Evolutionary conservation across 176 grass and related monocot species (phyloP).

Genomic region (Canna indica): DNA sequence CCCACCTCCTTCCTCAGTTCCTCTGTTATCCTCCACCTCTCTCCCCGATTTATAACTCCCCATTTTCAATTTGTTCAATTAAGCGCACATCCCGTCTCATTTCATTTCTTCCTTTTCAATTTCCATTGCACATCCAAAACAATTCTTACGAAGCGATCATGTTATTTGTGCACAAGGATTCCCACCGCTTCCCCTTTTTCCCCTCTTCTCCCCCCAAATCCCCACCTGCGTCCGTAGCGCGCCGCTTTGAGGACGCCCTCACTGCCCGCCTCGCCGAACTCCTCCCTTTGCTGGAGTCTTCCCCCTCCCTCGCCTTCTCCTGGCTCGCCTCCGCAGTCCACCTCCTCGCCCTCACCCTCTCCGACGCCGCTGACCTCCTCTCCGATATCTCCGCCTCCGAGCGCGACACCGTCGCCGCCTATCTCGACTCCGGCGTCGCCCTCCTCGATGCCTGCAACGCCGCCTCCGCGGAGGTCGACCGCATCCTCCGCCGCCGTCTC

Average conservation of each 20-base stretch:
- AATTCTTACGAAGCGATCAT: not conserved
- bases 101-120: too few species aligned
- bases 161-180: not conserved
- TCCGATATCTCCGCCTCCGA: constrained; percentile 2
- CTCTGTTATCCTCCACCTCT: too few species aligned
- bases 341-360: constrained; percentile 3
- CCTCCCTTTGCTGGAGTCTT: constrained; percentile 38
- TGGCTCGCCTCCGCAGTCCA: constrained; percentile 17
- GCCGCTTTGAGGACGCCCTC: constrained; percentile 23
- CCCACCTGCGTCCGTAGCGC: constrained; percentile 22
- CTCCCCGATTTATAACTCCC: too few species aligned
- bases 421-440: constrained; percentile 37
- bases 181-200: constrained; percentile 17
- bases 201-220: constrained; percentile 29
- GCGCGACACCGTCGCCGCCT: constrained; percentile 4
- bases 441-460: constrained; percentile 71
- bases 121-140: too few species aligned
- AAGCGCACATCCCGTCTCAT: too few species aligned
- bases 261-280: constrained; percentile 29
- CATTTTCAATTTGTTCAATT: too few species aligned
- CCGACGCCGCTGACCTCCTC: constrained; percentile 28
- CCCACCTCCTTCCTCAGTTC: too few species aligned
- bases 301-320: constrained; percentile 4
- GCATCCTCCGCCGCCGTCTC: constrained; percentile 47
- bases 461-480: constrained; percentile 35